Percentiles rank a stretch among this genome's conserved stretches.
Conservation (phyloP, 2,329 filamentous ascomycete genomes). For the Beauveria pseudobassiana region DNA sequence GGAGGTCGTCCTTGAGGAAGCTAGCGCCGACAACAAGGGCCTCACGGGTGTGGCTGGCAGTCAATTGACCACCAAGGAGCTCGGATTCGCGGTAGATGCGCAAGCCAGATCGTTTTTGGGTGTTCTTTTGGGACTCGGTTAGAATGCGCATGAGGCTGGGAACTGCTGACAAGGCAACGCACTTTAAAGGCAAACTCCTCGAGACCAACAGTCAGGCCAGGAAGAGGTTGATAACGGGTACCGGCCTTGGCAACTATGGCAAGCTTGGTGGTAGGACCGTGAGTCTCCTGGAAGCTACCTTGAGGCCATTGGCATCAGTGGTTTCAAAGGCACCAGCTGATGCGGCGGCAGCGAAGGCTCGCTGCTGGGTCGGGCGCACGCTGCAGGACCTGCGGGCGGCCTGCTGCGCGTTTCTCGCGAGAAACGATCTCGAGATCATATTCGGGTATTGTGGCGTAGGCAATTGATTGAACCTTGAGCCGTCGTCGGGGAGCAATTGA, state of each 20-base stretch:
- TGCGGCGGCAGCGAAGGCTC: slow-evolving; percentile 52
- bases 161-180: slow-evolving; percentile 11
- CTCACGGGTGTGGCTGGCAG: slow-evolving; percentile 84
- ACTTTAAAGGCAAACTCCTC: slow-evolving; percentile 98
- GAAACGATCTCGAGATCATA: slow-evolving; percentile 56
- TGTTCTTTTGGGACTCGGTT: slow-evolving; percentile 53
- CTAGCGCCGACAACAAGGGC: slow-evolving; percentile 86
- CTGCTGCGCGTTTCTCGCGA: slow-evolving; percentile 51
- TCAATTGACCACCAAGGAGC: slow-evolving; percentile 86
- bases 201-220: slow-evolving; percentile 82
- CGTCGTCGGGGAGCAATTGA: slow-evolving; percentile 33
- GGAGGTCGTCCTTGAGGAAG: slow-evolving; percentile 91
- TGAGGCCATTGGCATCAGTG: slow-evolving; percentile 78
- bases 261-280: slow-evolving; percentile 82
- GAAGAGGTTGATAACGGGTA: slow-evolving; percentile 83
- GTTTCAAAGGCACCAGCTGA: slow-evolving; percentile 77
- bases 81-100: slow-evolving; percentile 93
- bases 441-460: slow-evolving; percentile 49
- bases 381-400: slow-evolving; percentile 50
- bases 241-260: slow-evolving; percentile 91
- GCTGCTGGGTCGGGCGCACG: slow-evolving; percentile 43
- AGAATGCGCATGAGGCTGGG: slow-evolving; percentile 40
- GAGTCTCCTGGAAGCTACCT: slow-evolving; percentile 86
- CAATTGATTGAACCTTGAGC: slow-evolving; percentile 41
- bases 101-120: slow-evolving; percentile 77